A percentile compares a stretch with the other conserved stretches of the same genome.
Evolutionary conservation across 176 grass and related monocot species (phyloP).

Genomic region (Juncus effusus): DNA sequence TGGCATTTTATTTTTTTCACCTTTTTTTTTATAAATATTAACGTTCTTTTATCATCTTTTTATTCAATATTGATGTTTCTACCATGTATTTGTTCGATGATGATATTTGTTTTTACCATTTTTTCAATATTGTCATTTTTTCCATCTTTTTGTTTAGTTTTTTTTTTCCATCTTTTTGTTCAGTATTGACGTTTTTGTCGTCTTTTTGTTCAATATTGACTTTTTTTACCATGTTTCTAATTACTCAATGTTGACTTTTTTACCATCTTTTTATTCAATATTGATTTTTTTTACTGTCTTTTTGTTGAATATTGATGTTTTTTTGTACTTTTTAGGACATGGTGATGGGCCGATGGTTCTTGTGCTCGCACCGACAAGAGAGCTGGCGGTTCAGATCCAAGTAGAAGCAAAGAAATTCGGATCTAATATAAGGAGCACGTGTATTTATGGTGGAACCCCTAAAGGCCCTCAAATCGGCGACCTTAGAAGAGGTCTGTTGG

Average conservation of each 20-base stretch:
- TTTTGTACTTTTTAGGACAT: background rate
- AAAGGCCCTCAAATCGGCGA: constrained; percentile 95
- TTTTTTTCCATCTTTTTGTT: background rate
- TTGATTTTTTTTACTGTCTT: constrained; percentile 19
- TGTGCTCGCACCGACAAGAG: constrained; percentile 92
- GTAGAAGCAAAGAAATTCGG: constrained; percentile 87
- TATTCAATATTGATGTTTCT: too few relatives aligned
- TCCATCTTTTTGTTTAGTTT: too few relatives aligned
- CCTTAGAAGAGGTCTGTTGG: constrained; percentile 73
- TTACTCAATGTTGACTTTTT: constrained; percentile 55
- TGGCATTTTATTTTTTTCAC: background rate
- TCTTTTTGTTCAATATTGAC: background rate
- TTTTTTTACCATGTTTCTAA: background rate
- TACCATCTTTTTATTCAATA: background rate
- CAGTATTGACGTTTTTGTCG: background rate
- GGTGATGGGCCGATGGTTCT: constrained; percentile 86
- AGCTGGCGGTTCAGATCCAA: constrained; percentile 95
- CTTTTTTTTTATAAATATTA: too few relatives aligned
- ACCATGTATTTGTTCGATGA: too few relatives aligned
- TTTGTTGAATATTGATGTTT: background rate
- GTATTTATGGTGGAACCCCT: constrained; percentile 83
- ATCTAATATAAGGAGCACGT: constrained; percentile 73
- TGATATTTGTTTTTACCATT: too few relatives aligned
- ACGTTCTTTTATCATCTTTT: too few relatives aligned
- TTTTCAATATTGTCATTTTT: too few relatives aligned